phyloP scores from a whole-genome alignment of 139 green algal genomes.

The Coelastrella sp. region DNA sequence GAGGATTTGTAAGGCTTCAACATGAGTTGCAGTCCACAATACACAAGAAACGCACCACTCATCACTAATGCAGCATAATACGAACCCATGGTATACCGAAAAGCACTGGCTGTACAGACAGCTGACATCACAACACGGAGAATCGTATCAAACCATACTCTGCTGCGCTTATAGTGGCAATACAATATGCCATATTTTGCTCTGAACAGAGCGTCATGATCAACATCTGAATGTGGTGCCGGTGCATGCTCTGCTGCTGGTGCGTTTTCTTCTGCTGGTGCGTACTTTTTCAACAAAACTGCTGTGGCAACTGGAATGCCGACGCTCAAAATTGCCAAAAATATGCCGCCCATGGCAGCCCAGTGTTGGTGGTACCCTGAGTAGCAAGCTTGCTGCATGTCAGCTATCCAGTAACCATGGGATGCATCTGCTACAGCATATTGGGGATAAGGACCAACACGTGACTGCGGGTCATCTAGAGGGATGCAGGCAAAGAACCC shows the following conservation, averaged over 20 bases:
- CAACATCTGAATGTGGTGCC: no score
- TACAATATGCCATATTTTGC: not conserved
- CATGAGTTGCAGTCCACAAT: not conserved
- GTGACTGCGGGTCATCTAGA: not conserved
- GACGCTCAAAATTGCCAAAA: not conserved
- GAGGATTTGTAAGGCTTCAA: not conserved
- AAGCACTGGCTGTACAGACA: not conserved
- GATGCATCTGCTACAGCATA: not conserved
- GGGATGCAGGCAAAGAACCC: not conserved
- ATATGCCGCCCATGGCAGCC: not conserved
- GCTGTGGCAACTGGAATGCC: not conserved
- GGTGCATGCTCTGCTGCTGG: no score
- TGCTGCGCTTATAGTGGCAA: not conserved
- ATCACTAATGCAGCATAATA: not conserved
- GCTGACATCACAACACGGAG: not conserved
- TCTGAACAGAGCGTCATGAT: no score
- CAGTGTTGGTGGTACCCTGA: not conserved
- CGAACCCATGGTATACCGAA: not conserved
- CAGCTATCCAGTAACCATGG: not conserved
- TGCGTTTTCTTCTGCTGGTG: not conserved
- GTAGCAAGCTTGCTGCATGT: constrained; percentile 2
- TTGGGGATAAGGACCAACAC: not conserved
- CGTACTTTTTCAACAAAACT: not conserved
- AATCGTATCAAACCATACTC: not conserved
- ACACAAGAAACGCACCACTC: not conserved